phyloP scores from a whole-genome alignment of 169 alveolate genomes.

The Theileria orientalis region DNA sequence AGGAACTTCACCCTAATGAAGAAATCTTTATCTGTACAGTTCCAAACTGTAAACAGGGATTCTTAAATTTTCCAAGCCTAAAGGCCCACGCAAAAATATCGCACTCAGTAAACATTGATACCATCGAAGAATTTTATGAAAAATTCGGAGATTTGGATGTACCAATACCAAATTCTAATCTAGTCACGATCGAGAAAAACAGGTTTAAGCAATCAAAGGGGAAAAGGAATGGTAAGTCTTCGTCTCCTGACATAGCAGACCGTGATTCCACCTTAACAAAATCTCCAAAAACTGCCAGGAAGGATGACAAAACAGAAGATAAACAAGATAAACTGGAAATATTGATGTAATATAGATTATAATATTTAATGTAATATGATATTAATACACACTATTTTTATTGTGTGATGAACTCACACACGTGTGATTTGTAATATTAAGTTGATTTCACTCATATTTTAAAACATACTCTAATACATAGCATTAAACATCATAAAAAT shows the following conservation, averaged over 20 bases:
- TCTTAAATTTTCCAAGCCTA: conserved; percentile 59
- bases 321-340: background rate
- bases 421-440: too few relatives aligned
- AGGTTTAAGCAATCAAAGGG: background rate
- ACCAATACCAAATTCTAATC: conserved; percentile 17
- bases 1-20: conserved; percentile 59
- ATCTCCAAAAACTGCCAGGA: background rate
- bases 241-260: background rate
- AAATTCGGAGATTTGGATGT: conserved; percentile 28
- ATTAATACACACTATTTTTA: background rate
- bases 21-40: conserved; percentile 32
- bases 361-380: background rate
- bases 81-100: conserved; percentile 26
- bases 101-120: conserved; percentile 20
- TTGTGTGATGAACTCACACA: too few relatives aligned
- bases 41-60: conserved; percentile 35
- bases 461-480: too few relatives aligned
- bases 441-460: too few relatives aligned
- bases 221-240: background rate
- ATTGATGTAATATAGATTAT: background rate
- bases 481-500: too few relatives aligned
- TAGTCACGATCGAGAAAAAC: background rate
- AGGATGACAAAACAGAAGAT: background rate
- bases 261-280: background rate
- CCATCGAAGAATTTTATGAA: conserved; percentile 32